These are phyloP conservation scores for Tuber indicum DNA, from an alignment of 495 filamentous ascomycete genomes.

Conservation along the genomic window DNA sequence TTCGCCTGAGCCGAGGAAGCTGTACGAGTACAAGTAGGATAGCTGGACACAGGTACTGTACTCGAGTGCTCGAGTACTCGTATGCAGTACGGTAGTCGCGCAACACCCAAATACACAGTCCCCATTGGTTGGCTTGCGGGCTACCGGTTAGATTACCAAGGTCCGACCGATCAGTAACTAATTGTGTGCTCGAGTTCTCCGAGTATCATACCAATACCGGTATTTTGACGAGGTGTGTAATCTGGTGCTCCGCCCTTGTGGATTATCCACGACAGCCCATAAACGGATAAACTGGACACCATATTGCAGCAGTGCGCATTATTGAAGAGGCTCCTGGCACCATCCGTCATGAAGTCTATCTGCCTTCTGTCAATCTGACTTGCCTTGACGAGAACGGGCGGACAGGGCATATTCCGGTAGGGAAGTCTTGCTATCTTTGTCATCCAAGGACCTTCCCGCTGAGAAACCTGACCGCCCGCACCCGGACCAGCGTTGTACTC, in stretches of 20 bases:
- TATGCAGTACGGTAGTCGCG: too few species aligned
- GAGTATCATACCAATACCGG: too few species aligned
- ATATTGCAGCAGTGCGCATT: not conserved
- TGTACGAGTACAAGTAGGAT: not conserved
- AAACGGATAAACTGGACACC: not conserved
- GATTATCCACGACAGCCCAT: not conserved
- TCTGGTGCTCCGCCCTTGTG: not conserved
- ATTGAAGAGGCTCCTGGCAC: not conserved
- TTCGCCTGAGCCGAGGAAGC: not conserved
- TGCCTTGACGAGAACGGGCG: not conserved
- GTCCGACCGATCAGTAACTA: not conserved
- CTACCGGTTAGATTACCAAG: too few species aligned
- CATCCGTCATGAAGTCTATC: not conserved
- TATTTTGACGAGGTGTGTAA: too few species aligned
- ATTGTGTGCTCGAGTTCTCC: not conserved
- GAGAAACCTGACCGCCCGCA: not conserved
- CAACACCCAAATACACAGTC: not conserved
- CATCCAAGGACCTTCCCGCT: not conserved
- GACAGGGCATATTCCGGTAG: not conserved
- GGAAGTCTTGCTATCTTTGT: not conserved
- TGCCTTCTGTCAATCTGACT: not conserved
- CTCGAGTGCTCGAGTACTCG: too few species aligned
- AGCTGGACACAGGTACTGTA: not conserved
- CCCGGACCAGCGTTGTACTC: not conserved
- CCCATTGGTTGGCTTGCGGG: not conserved